Conservation (phyloP, 83 land plant genomes). For the Picea abies region DNA sequence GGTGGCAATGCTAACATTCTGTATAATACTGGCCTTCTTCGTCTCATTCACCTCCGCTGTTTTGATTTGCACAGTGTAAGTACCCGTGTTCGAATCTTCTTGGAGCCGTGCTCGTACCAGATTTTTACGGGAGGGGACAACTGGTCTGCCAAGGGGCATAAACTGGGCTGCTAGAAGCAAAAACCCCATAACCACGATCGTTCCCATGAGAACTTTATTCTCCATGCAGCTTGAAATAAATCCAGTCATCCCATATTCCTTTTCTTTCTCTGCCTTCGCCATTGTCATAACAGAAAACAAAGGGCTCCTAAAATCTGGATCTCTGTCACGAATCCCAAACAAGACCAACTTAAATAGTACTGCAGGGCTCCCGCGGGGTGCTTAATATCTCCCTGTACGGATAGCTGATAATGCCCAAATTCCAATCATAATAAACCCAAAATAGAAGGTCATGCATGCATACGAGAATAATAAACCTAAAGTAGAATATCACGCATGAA, state of each 20-base stretch:
- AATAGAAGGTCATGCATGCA: no score
- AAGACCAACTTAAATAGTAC: no score
- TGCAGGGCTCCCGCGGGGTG: no score
- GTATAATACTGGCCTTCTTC: neutral
- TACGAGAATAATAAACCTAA: no score
- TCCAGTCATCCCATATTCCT: neutral
- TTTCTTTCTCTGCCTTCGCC: neutral
- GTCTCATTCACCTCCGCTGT: neutral
- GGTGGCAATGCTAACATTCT: neutral
- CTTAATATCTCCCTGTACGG: no score
- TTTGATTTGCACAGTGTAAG: neutral
- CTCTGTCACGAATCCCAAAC: no score
- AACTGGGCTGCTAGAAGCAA: neutral
- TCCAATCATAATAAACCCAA: no score
- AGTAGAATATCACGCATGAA: no score
- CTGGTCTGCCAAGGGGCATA: neutral
- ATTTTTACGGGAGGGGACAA: neutral
- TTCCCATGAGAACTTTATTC: neutral
- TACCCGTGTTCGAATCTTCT: neutral
- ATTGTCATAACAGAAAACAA: neutral
- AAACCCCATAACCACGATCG: neutral
- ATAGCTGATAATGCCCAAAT: no score
- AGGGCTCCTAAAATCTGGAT: neutral
- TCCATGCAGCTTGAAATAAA: neutral
- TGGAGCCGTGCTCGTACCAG: neutral